A percentile compares a stretch with the other conserved stretches of the same genome.
Conservation (phyloP, 2,329 filamentous ascomycete genomes). For the Ophiocordyceps camponoti-floridani region DNA sequence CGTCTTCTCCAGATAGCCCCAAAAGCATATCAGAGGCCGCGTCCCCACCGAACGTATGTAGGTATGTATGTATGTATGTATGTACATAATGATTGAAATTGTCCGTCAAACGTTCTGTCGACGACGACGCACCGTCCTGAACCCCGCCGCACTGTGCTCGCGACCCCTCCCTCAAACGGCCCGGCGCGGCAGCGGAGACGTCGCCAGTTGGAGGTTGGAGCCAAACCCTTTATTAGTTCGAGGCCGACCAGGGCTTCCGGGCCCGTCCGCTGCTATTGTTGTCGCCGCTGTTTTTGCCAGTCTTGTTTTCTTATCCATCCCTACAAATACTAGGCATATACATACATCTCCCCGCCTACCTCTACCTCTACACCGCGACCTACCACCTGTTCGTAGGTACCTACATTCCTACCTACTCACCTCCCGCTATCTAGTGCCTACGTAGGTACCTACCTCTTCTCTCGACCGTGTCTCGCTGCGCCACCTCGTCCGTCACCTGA, state of each 20-base stretch:
- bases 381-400: no score
- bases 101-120: neutral
- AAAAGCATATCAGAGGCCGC: conserved; percentile 2
- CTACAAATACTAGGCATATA: no score
- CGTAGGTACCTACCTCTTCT: no score
- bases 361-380: no score
- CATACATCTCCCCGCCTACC: no score
- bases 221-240: neutral
- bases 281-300: no score
- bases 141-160: conserved; percentile 4
- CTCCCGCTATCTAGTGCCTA: no score
- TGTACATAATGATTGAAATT: neutral
- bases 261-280: no score
- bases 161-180: conserved; percentile 3
- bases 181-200: conserved; percentile 2
- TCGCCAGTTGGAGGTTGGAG: conserved; percentile 1
- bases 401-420: neutral
- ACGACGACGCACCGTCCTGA: neutral
- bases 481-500: neutral
- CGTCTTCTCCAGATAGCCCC: neutral
- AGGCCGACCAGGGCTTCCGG: neutral
- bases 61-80: neutral
- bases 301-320: no score
- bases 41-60: conserved; percentile 1
- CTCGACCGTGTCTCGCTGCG: neutral